Evolutionary conservation across 192 early-diverging fungal genomes (phyloP).

Genomic region (Mycoemilia scoparia): DNA sequence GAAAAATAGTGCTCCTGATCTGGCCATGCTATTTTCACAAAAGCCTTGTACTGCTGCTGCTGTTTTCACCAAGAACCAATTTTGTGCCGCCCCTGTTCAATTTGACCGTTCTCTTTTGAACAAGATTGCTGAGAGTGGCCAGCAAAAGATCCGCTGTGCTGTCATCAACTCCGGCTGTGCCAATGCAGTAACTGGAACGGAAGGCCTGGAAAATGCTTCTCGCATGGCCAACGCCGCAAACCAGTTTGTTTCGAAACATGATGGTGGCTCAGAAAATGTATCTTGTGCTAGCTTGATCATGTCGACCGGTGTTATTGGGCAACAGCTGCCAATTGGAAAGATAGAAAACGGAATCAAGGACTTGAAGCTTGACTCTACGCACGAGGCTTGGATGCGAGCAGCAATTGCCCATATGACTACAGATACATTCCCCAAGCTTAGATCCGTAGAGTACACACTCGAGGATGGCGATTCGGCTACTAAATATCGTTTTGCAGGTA

Average conservation of each 20-base stretch:
- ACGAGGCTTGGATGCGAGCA: constrained; percentile 61
- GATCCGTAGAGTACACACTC: constrained; percentile 34
- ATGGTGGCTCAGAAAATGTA: background rate
- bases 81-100: constrained; percentile 77
- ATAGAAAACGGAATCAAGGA: constrained; percentile 43
- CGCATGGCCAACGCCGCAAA: constrained; percentile 43
- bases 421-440: constrained; percentile 89
- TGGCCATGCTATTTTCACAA: constrained; percentile 61
- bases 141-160: constrained; percentile 30
- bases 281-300: constrained; percentile 48
- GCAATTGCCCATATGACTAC: constrained; percentile 92
- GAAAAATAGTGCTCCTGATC: constrained; percentile 57
- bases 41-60: constrained; percentile 57
- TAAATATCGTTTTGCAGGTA: constrained; percentile 86
- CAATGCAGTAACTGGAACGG: constrained; percentile 83
- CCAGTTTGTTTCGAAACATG: constrained; percentile 22
- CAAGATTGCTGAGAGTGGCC: constrained; percentile 17
- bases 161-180: constrained; percentile 86
- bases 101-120: constrained; percentile 47
- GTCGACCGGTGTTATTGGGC: constrained; percentile 97
- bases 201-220: constrained; percentile 63
- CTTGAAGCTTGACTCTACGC: constrained; percentile 27
- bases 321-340: constrained; percentile 67
- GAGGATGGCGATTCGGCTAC: constrained; percentile 21
- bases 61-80: constrained; percentile 85